These are phyloP conservation scores for Larix kaempferi DNA, from an alignment of 75 land plant genomes.

Conservation along the genomic window DNA sequence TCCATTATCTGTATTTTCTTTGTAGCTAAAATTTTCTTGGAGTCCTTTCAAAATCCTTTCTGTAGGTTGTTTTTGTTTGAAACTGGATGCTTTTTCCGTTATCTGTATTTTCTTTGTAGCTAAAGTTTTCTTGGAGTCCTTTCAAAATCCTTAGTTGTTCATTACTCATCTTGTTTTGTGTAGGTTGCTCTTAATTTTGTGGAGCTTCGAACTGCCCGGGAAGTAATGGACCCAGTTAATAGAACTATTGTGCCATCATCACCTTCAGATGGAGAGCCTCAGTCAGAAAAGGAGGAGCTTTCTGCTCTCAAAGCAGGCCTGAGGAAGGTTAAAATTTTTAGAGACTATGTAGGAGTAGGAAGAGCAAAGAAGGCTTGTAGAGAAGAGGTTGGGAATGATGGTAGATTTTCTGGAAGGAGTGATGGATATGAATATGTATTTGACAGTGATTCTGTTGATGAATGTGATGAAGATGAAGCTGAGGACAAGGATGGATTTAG, in stretches of 20 bases:
- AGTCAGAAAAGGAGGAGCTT: conserved; percentile 56
- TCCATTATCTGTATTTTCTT: too few species aligned
- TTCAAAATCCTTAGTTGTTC: background rate
- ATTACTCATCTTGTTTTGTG: background rate
- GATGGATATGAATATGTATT: conserved; percentile 49
- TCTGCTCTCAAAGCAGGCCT: conserved; percentile 54
- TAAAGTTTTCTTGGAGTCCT: too few species aligned
- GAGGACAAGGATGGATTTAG: conserved; percentile 39
- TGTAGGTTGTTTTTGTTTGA: too few species aligned
- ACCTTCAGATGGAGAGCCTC: conserved; percentile 28
- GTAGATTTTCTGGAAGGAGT: conserved; percentile 43
- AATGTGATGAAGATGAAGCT: conserved; percentile 38
- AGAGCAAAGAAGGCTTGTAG: conserved; percentile 37
- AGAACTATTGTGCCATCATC: conserved; percentile 39
- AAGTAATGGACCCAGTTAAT: conserved; percentile 37
- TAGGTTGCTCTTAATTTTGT: conserved; percentile 57
- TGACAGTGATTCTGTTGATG: conserved; percentile 64
- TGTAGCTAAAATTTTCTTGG: too few species aligned
- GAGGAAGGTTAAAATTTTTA: conserved; percentile 47
- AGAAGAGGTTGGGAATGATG: conserved; percentile 51
- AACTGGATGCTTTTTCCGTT: too few species aligned
- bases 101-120: too few species aligned
- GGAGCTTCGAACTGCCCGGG: conserved; percentile 47
- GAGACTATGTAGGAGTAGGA: conserved; percentile 36
- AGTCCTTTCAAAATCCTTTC: too few species aligned